Evolutionary conservation across 306 rosid genomes (phyloP), one percentile per base, ranked within the genome.

Genomic region (Gastrolobium villosum): DNA sequence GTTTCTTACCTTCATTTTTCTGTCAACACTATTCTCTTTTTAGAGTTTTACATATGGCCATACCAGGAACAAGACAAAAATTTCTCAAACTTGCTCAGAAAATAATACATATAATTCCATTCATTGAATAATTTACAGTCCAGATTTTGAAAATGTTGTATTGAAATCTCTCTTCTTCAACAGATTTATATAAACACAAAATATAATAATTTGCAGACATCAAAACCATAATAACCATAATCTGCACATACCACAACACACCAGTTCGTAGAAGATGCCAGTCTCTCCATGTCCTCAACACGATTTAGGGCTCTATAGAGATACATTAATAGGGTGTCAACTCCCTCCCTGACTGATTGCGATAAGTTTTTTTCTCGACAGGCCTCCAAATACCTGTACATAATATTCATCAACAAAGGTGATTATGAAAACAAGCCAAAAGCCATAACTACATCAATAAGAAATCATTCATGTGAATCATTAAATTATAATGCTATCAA

Each of bases 311-410:
- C 94, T 86, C 99, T 90, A 75, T 91, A 95, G 65, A 95, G 93
- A 86, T 90, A 91, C 97, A 95, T 88, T 78, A 95, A 83, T 39
- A 92, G 85, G 26, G 98, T 95, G 82, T 95, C 99, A 78, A 92
- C 94, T 78, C 99, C 99, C 83, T 95, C 97, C 79, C 83, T 91
- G 76, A 92, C 96, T 2, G 92, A 72, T 76, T 84, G 75, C 6
- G 45, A 65, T 78, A 89, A 74, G 69, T 89, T 77, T 76, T 91
- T 92, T 49, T 81, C 90, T 35, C 90, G 92, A 73, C 91, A 88
- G 54, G 87, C 92, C 86, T 92, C 97, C 87, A 95, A 87, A 75
- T 95, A 95, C 89, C 99, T 95, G 81, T 44, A 74, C 52, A 68
- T 80, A 84, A 68, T 65, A 79, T 67, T 69, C 49, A 64, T 56